Percentiles rank a stretch among this genome's conserved stretches.
Evolutionary conservation across 176 grass and related monocot species (phyloP).

Genomic region (Elaeis guineensis): DNA sequence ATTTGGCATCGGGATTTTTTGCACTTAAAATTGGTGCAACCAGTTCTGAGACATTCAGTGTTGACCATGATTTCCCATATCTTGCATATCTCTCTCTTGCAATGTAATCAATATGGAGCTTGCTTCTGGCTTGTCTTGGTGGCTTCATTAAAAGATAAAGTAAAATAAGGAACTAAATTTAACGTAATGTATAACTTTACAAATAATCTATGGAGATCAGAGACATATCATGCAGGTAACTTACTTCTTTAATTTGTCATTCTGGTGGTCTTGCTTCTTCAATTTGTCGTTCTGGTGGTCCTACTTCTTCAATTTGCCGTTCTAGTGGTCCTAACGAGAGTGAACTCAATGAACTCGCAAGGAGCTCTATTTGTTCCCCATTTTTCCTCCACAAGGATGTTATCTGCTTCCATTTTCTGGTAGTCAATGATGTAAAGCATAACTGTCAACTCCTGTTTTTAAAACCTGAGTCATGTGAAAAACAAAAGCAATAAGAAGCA

Average conservation of each 20-base stretch:
- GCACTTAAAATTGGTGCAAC: conserved; percentile 61
- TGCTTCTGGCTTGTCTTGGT: no score
- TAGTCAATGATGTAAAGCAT: no score
- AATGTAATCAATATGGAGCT: conserved; percentile 37
- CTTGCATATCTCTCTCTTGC: conserved; percentile 47
- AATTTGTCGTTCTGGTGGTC: conserved; percentile 37
- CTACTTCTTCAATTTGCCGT: conserved; percentile 3
- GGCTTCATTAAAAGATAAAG: no score
- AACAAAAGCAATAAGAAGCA: neutral
- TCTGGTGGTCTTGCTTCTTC: neutral
- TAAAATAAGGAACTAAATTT: no score
- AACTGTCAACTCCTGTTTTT: neutral
- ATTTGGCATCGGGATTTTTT: conserved; percentile 57
- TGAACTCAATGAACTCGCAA: conserved; percentile 46
- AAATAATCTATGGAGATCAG: conserved; percentile 7
- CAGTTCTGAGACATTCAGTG: conserved; percentile 60
- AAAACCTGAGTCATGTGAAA: neutral
- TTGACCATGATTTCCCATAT: conserved; percentile 54
- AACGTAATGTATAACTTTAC: no score
- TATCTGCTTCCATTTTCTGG: conserved; percentile 54
- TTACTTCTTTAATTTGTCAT: conserved; percentile 15
- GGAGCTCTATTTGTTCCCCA: conserved; percentile 54
- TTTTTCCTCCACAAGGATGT: conserved; percentile 25
- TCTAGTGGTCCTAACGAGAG: conserved; percentile 12
- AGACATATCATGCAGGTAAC: neutral